Percentiles rank a stretch among this genome's conserved stretches.
Evolutionary conservation across 345 rosid species (phyloP).

Genomic region (Draba incana): DNA sequence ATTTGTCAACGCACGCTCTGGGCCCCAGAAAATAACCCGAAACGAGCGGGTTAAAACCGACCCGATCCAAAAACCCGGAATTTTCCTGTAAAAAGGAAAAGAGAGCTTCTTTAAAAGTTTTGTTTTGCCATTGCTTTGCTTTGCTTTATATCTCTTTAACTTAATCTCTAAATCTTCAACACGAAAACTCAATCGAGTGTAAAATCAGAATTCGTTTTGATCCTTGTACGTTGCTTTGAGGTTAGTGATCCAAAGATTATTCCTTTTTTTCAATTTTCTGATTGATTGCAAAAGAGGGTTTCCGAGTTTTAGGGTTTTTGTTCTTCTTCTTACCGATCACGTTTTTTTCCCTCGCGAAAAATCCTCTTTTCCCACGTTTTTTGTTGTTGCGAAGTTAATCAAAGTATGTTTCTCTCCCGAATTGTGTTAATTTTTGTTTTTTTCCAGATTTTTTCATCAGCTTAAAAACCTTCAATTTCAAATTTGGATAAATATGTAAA

Average conservation of each 20-base stretch:
- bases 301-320: constrained; percentile 38
- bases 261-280: constrained; percentile 25
- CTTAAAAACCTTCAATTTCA: not conserved
- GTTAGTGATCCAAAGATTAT: constrained; percentile 29
- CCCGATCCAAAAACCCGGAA: constrained; percentile 15
- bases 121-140: constrained; percentile 34
- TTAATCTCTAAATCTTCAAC: constrained; percentile 18
- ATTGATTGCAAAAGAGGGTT: constrained; percentile 35
- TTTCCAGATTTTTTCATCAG: not conserved
- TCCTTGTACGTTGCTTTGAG: constrained; percentile 38
- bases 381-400: constrained; percentile 12
- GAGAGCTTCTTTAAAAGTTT: constrained; percentile 29
- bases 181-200: constrained; percentile 26
- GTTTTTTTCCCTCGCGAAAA: constrained; percentile 12
- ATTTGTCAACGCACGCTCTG: constrained; percentile 38
- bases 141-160: constrained; percentile 35
- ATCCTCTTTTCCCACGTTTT: constrained; percentile 22
- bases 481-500: no score
- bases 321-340: constrained; percentile 34
- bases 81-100: constrained; percentile 7
- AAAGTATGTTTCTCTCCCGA: constrained; percentile 27
- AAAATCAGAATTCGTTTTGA: constrained; percentile 19
- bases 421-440: constrained; percentile 11
- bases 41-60: constrained; percentile 32
- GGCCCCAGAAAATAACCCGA: not conserved